Base-by-base conservation (phyloP, 2,329 filamentous ascomycete genomes). In the Penicillium sp. region DNA sequence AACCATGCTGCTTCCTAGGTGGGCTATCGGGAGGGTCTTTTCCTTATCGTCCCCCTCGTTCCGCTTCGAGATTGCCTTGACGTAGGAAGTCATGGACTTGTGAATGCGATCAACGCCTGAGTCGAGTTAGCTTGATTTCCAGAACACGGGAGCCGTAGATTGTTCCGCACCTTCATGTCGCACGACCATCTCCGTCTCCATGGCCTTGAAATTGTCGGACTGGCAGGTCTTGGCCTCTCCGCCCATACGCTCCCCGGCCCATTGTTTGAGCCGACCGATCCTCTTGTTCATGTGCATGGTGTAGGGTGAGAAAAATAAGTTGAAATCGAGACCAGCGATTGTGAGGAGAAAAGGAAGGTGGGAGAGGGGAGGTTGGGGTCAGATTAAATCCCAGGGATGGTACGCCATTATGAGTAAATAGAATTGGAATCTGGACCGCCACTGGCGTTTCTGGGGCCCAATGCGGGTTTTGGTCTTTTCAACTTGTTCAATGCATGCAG, bases 171-270 rank as follows among this genome's bases (percentile, higher is more conserved):
- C 93, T 63, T 96, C 90, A 62, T 95, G 88, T 60, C 93, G 86
- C 67, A 96, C 80, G 54, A 84, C 82, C 92, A 97, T 97, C 77
- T 97, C 93, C 52, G 85, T 81, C 77, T 97, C 92, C 66, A 97
- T 79, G 56, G 85, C 84, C 77, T 90, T 95, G 83, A 97, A 97
- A 69, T 97, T 89, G 49, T 97, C 92, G 0, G 91, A 89, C 60
- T 91, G 86, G 71, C 82, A 86, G 9, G 93, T 97, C 78, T 92
- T 94, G 76, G 87, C 84, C 76, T 97, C 92, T 62, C 85, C 86
- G 66, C 93, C 93, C 90, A 97, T 96, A 77, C 92, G 91, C 79
- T 97, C 93, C 64, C 91, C 91, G 36, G 92, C 91, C 93, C 93
- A 97, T 88, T 97, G 93, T 80, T 93, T 95, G 81, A 96, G 88